These are phyloP conservation scores for Agrocybe pediades DNA, from an alignment of 768 basidiomycete genomes.

Conservation along the genomic window DNA sequence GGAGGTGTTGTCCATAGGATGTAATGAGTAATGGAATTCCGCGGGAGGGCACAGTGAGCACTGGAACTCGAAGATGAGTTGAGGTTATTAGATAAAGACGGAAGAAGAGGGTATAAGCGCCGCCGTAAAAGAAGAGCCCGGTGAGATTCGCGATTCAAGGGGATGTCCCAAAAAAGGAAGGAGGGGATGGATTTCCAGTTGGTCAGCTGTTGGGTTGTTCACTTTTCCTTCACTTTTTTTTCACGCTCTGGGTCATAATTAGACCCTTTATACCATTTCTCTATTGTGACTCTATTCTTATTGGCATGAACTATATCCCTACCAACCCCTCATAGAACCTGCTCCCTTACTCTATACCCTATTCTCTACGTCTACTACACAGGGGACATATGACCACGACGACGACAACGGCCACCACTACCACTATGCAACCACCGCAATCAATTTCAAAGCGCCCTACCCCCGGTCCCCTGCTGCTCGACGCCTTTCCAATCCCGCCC, in stretches of 20 bases:
- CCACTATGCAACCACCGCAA: background rate
- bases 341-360: too few species aligned
- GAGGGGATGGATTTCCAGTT: background rate
- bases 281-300: too few species aligned
- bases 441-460: constrained; percentile 9
- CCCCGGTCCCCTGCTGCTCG: constrained; percentile 33
- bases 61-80: background rate
- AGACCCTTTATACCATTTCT: background rate
- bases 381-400: background rate
- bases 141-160: too few species aligned
- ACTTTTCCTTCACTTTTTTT: too few species aligned
- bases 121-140: background rate
- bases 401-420: background rate
- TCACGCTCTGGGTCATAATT: too few species aligned
- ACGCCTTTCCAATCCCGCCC: constrained; percentile 44
- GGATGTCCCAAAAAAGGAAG: background rate
- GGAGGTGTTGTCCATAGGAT: too few species aligned
- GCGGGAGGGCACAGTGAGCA: too few species aligned
- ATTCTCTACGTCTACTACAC: background rate
- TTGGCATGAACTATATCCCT: too few species aligned
- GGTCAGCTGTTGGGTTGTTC: too few species aligned
- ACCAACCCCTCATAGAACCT: too few species aligned
- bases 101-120: background rate
- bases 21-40: too few species aligned
- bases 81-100: background rate